Evolutionary conservation across 768 basidiomycete species (phyloP), one percentile per base, ranked within the genome.

Genomic region (Pisolithus orientalis): DNA sequence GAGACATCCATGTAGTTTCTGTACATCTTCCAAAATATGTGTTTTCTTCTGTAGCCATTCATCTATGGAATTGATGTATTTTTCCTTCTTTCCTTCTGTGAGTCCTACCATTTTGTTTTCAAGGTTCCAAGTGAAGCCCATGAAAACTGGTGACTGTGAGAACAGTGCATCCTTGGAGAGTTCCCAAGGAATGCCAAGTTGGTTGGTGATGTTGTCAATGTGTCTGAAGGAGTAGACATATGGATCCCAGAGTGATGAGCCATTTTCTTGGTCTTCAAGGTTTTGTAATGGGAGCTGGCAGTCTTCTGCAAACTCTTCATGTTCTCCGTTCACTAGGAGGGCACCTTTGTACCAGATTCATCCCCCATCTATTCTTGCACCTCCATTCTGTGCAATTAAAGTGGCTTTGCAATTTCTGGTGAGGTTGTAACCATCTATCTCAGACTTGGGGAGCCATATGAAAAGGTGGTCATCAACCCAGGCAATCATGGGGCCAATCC

Each of bases 1-100:
- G 0, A 77, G 64, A 39, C 76, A 73, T 0, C 76, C 71, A 47
- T 74, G 68, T 0, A 78, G 62, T 14, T 60, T 66, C 27, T 68
- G 57, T 1, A 68, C 64, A 7, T 76, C 65, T 0, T 63, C 53
- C 1, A 21, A 21, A 21, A 21, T 21, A 21, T 21, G 21, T 21
- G 52, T 55, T 0, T 43, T 13, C 1, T 31, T 10, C 2, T 39
- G 0, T 5, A 44, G 17, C 72, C 70, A 74, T 0, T 57, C 1
- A 57, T 52, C 4, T 8, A 74, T 67, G 5, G 67, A 62, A 0
- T 14, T 34, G 0, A 58, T 38, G 52, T 72, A 72, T 46, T 72
- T 69, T 13, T 44, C 34, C 25, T 48, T 54, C 51, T 73, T 73
- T n/a, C 28, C 27, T 2, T 42, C 24, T 6, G 59, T 39, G 21